Evolutionary conservation across 31 red algal species (phyloP).

Genomic region (Asparagopsis taxiformis): DNA sequence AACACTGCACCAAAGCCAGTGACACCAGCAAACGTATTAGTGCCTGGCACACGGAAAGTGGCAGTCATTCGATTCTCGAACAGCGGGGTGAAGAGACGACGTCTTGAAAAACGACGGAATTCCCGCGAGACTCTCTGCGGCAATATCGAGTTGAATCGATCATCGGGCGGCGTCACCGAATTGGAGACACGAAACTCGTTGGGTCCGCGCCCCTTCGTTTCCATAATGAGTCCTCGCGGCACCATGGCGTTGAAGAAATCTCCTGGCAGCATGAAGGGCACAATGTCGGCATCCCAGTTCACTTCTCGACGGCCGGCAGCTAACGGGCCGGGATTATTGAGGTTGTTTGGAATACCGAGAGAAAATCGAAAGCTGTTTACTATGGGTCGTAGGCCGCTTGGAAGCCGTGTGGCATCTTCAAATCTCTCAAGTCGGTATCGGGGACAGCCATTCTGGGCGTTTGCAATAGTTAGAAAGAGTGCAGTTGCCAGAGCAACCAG

Average conservation of each 20-base stretch:
- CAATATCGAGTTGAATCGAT: constrained; percentile 30
- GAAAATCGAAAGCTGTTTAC: constrained; percentile 6
- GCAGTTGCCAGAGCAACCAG: too few species aligned
- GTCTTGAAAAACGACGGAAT: constrained; percentile 9
- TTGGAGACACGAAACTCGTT: constrained; percentile 42
- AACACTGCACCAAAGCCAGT: constrained; percentile 51
- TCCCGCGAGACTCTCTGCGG: neutral
- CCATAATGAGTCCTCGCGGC: constrained; percentile 20
- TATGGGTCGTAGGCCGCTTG: neutral
- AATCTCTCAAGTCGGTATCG: too few species aligned
- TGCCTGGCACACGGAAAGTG: constrained; percentile 25
- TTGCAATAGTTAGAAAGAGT: too few species aligned
- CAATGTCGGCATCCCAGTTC: constrained; percentile 56
- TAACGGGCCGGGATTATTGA: constrained; percentile 6
- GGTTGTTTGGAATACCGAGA: constrained; percentile 22
- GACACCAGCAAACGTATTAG: neutral
- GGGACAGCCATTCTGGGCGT: too few species aligned
- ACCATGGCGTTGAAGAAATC: constrained; percentile 43
- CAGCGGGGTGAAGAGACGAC: constrained; percentile 52
- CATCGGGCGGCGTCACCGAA: constrained; percentile 9
- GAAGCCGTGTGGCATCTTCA: too few species aligned
- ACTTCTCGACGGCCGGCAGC: constrained; percentile 7
- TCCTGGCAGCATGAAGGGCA: constrained; percentile 51
- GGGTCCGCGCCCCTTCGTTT: neutral
- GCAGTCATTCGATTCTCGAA: constrained; percentile 11